Conservation (phyloP, 2,329 filamentous ascomycete species). For the Penicillium vulpinum region DNA sequence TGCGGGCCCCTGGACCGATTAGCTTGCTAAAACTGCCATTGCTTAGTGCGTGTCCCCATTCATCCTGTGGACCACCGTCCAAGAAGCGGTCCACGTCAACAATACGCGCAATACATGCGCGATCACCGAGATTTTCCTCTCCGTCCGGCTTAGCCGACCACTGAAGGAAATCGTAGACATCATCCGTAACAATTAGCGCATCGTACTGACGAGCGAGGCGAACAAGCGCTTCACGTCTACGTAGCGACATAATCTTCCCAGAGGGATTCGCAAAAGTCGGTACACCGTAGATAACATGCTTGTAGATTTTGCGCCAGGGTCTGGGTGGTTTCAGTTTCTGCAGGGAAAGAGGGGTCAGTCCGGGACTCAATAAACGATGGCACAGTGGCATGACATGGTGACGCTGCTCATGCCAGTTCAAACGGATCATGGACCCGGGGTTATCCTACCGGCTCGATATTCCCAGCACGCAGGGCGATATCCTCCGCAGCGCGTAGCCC, state of each 20-base stretch:
- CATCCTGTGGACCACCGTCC: conserved; percentile 59
- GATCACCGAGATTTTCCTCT: conserved; percentile 25
- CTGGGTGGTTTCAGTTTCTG: conserved; percentile 59
- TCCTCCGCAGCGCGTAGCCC: conserved; percentile 54
- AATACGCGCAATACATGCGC: conserved; percentile 64
- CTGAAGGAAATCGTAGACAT: conserved; percentile 91
- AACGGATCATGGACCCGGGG: background rate
- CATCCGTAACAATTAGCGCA: conserved; percentile 81
- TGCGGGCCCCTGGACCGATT: conserved; percentile 74
- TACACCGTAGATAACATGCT: conserved; percentile 83
- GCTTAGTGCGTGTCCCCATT: conserved; percentile 77
- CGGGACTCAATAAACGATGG: conserved; percentile 1
- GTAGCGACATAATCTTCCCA: conserved; percentile 74
- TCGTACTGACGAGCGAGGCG: conserved; percentile 75
- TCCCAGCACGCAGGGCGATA: conserved; percentile 39
- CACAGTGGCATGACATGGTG: conserved; percentile 1
- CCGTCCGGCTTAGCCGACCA: conserved; percentile 58
- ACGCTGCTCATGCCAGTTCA: background rate
- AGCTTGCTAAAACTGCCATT: conserved; percentile 94
- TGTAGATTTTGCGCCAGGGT: conserved; percentile 73
- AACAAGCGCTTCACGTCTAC: conserved; percentile 67
- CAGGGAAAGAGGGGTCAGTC: conserved; percentile 9
- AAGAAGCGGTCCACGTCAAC: conserved; percentile 74
- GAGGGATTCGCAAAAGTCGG: conserved; percentile 89
- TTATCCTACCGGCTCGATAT: conserved; percentile 46